These are phyloP conservation scores for Dendrothele bispora DNA, from an alignment of 768 basidiomycete genomes.

Conservation along the genomic window DNA sequence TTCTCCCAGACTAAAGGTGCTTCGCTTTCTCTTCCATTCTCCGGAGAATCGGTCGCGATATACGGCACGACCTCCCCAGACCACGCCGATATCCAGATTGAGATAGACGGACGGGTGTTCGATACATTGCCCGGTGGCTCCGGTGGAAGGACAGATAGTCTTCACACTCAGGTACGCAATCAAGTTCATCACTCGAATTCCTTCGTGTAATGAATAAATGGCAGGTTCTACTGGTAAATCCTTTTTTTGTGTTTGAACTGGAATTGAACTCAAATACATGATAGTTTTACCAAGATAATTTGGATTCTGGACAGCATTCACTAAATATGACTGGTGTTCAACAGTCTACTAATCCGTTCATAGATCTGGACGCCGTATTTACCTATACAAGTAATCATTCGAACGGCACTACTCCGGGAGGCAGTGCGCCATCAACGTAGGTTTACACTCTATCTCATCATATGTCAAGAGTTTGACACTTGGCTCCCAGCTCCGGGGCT, in stretches of 20 bases:
- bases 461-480: background rate
- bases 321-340: slow-evolving; percentile 34
- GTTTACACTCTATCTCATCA: slow-evolving; percentile 3
- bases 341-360: slow-evolving; percentile 32
- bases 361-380: slow-evolving; percentile 44
- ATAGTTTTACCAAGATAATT: slow-evolving; percentile 42
- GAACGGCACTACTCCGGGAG: background rate
- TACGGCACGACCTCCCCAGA: slow-evolving; percentile 55
- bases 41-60: slow-evolving; percentile 52
- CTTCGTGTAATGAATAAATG: background rate
- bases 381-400: slow-evolving; percentile 26
- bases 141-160: slow-evolving; percentile 29
- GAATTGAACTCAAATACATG: background rate
- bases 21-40: slow-evolving; percentile 42
- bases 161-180: slow-evolving; percentile 30
- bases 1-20: slow-evolving; percentile 39
- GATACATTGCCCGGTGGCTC: slow-evolving; percentile 37
- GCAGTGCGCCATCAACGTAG: background rate
- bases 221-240: slow-evolving; percentile 34
- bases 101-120: slow-evolving; percentile 39
- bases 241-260: too few species aligned
- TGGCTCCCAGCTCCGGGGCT: background rate
- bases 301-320: slow-evolving; percentile 38
- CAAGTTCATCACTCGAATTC: background rate
- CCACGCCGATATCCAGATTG: slow-evolving; percentile 46